Base-by-base conservation (phyloP, 2,329 filamentous ascomycete species). In the Calonectria pseudoturangicola region DNA sequence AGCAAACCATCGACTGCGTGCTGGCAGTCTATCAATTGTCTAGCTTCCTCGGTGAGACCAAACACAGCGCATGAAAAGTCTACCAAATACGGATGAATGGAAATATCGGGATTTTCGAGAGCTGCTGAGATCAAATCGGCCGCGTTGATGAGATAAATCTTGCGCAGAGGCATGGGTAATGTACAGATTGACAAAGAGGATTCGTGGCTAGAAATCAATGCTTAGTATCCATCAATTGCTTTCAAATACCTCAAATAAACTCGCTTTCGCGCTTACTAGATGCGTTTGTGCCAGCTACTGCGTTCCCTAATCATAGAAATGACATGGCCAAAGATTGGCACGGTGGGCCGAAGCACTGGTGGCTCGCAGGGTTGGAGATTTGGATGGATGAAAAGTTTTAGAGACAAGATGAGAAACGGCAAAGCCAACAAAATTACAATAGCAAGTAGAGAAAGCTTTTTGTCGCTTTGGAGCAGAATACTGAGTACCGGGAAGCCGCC, bases 81-180 rank as follows among this genome's bases (percentile, higher is more conserved):
- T 0, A 83, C 54, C 12, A 85, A 77, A 41, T 88, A 81, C 2
- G 83, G 82, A 28, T 85, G 84, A 74, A 88, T 87, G 0, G 82
- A 83, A 27, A 89, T 75, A 15, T 84, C 81, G 21, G 84, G 84
- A 16, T 81, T 82, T 21, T 85, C 83, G 56, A 87, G 79, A 6
- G 85, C 83, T 3, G 82, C 79, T 25, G 82, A 79, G 4, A 85
- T 81, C 0, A 88, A 73, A 0, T 76, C 66, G 0, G 87, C 84
- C 0, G 82, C 81, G 36, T 82, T 85, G 25, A 88, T 83, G 21
- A 87, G 74, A 73, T 89, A 89, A 15, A 86, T 79, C 51, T 85
- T 85, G 21, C 81, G 76, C 41, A 79, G 83, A 13, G 87, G 77
- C 76, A 88, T 85, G 8, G 84, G 85, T 5, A 89, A 77, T 1